Base-by-base conservation (phyloP, 2,329 filamentous ascomycete genomes). In the Colletotrichum sp. region DNA sequence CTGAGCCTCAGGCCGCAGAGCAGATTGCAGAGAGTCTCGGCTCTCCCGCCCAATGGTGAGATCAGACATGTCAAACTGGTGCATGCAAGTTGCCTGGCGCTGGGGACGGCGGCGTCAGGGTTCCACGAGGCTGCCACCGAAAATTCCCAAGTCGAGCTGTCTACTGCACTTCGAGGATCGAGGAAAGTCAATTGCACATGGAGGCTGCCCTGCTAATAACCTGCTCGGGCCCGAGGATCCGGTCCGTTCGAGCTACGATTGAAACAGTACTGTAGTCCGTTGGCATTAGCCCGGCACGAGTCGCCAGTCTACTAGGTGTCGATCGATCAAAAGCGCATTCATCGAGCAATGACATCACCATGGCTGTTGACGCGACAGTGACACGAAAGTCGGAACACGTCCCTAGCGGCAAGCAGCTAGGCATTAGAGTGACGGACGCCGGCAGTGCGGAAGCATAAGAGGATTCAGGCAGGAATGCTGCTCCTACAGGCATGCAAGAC, bases 341-440 rank as follows among this genome's bases (percentile, higher is more conserved):
- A 67, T 72, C 34, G n/a, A 21, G 21, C 29, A 9, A 63, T 74
- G 72, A 74, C 72, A 72, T 74, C 72, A 72, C 21, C n/a, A 31
- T 18, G 27, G 24, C 27, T 54, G 47, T 29, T 47, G 18, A 58
- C 68, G 47, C 63, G 63, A 47, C 58, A 31, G 62, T 67, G 57
- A 55, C 31, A 63, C 63, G 62, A 47, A 29, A n/a, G 33, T 58
- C 36, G 47, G n/a, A 38, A 57, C 71, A 15, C 21, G 24, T 36
- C 24, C 21, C n/a, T 58, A 67, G 34, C 18, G 29, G 43, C 18
- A 51, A 15, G 57, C 62, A 47, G 43, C 34, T 57, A 62, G 15
- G n/a, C 16, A 15, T 15, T 16, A 15, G 36, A 51, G 62, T n/a
- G 57, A 55, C 59, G 38, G 9, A 47, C 47, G 43, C 21, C 38